Conservation (phyloP, 208 protist genomes). For the Trypanosoma congolense region DNA sequence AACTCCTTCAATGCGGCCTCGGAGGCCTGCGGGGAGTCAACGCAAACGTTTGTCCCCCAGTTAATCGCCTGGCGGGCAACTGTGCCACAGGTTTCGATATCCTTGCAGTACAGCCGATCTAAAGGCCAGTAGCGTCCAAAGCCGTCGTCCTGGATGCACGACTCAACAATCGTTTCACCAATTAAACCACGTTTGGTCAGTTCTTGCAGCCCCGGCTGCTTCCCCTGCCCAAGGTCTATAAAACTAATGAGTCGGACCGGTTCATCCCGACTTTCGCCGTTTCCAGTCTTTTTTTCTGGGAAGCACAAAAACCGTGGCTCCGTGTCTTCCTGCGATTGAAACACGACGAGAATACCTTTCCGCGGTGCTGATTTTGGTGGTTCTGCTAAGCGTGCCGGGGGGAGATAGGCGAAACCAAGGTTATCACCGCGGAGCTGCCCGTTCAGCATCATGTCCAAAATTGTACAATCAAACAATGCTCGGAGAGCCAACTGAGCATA, state of each 20-base stretch:
- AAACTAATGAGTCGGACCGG: conserved; percentile 68
- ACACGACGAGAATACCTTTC: conserved; percentile 58
- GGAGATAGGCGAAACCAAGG: conserved; percentile 50
- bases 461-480: conserved; percentile 67
- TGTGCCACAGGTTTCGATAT: conserved; percentile 50
- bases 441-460: conserved; percentile 85
- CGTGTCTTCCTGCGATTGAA: conserved; percentile 34
- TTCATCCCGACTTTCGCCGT: not conserved
- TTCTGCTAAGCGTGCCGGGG: no score
- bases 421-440: conserved; percentile 85
- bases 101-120: conserved; percentile 72
- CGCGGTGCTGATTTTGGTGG: no score
- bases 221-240: conserved; percentile 83
- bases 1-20: conserved; percentile 47
- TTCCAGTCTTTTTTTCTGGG: conserved; percentile 15
- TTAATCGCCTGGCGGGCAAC: conserved; percentile 32
- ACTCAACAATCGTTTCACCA: conserved; percentile 72
- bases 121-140: conserved; percentile 84
- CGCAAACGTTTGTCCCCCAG: conserved; percentile 43
- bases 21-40: conserved; percentile 48
- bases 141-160: conserved; percentile 80
- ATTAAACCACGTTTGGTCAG: conserved; percentile 51
- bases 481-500: conserved; percentile 66
- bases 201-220: conserved; percentile 48
- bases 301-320: conserved; percentile 63